phyloP scores from a whole-genome alignment of 371 early-diverging fungal species.

The Mortierella sp. region DNA sequence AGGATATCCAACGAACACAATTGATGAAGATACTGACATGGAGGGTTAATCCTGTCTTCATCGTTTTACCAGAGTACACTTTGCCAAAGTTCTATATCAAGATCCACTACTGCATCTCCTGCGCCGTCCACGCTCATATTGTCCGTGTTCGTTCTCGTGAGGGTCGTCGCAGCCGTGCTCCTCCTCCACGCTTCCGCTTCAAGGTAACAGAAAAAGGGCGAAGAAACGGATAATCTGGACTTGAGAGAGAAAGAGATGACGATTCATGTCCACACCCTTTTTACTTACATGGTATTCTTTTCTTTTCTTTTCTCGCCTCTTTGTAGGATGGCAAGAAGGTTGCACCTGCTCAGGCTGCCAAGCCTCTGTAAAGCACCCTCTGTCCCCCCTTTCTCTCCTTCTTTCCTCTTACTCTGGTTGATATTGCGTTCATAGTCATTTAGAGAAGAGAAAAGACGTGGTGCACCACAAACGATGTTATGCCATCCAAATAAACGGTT shows the following conservation, averaged over 20 bases:
- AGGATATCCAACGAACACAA: no score
- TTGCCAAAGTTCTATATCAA: slow-evolving; percentile 99
- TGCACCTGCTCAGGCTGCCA: slow-evolving; percentile 54
- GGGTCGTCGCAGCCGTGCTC: slow-evolving; percentile 93
- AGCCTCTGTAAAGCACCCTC: slow-evolving; percentile 50
- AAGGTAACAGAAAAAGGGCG: no score
- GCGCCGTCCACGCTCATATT: slow-evolving; percentile 98
- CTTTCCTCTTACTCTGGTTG: no score
- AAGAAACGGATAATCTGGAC: no score
- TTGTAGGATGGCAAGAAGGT: slow-evolving; percentile 69
- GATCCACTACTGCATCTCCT: slow-evolving; percentile 97
- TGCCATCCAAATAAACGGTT: slow-evolving; percentile 24
- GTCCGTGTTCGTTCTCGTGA: slow-evolving; percentile 96
- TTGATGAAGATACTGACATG: no score
- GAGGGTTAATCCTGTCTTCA: not conserved
- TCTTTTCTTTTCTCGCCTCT: not conserved
- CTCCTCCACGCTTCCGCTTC: slow-evolving; percentile 91
- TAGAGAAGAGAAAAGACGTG: not conserved
- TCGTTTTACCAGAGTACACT: slow-evolving; percentile 77
- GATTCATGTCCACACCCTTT: no score
- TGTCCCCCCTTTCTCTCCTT: no score
- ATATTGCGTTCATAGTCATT: not conserved
- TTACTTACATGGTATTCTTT: no score
- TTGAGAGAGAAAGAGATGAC: no score
- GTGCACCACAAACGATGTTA: not conserved